Evolutionary conservation across 352 stramenopile species (phyloP), one percentile per base, ranked within the genome.

Genomic region (Pythium apleroticum): DNA sequence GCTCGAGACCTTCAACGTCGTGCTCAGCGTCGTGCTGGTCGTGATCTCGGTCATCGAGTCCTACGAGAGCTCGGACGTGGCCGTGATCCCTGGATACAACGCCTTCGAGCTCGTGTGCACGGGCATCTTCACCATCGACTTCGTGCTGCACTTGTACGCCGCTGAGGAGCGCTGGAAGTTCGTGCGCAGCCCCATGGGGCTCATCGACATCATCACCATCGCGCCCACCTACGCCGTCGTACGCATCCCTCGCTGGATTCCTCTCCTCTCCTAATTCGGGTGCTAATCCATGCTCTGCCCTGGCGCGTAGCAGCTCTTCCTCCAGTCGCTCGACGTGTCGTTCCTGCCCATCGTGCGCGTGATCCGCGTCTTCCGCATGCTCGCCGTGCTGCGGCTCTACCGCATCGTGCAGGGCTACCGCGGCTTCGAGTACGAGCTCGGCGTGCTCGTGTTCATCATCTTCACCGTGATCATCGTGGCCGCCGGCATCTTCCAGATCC

Each of bases 171-270:
- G 71, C 0, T 30, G 74, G 1, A 68, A 72, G 28, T 86, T 81
- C 46, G 53, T 85, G 28, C n/a, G 83, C 52, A 82, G 68, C 17
- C 76, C 80, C 30, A 80, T 86, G 50, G 66, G 68, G 0, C 77
- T 89, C 39, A 78, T 88, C 57, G 80, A 89, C 65, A 53, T 86
- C 27, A 60, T 86, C 55, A 89, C 80, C 15, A 88, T 88, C 60
- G 31, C 78, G 4, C 78, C 80, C 0, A 74, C 73, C 5, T 66
- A 76, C n/a, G 50, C 76, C 53, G 73, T 68, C 45, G 75, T 89
- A 54, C 52, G 71, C 35, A 63, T 59, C 61, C 22, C 15, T 17
- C 35, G 20, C n/a, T 46, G 3, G 4, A 15, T 56, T 20, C 11
- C 17, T 24, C 14, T 57, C 53, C 43, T 19, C 50, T 46, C 7